These are phyloP conservation scores for Trametes villosa DNA, from an alignment of 768 basidiomycete genomes.

Conservation along the genomic window DNA sequence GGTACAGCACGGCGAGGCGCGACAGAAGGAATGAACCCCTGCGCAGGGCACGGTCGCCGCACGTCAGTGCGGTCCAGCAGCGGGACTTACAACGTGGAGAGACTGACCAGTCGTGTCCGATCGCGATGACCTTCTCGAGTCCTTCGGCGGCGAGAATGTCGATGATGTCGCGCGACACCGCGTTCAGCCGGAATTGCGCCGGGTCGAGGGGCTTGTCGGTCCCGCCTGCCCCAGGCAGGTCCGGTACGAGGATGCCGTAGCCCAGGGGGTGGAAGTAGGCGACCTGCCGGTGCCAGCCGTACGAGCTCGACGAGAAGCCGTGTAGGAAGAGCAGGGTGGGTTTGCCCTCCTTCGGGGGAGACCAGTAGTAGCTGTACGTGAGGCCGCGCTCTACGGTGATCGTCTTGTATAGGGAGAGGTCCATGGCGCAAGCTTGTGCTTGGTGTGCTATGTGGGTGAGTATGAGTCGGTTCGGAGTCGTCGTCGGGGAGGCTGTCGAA, in stretches of 20 bases:
- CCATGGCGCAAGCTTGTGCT: constrained; percentile 25
- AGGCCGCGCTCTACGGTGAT: constrained; percentile 36
- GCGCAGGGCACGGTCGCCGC: neutral
- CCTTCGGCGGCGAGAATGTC: constrained; percentile 40
- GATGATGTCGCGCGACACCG: constrained; percentile 36
- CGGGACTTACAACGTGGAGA: too few species aligned
- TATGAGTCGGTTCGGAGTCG: too few species aligned
- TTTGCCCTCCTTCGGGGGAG: constrained; percentile 29
- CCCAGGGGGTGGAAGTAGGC: constrained; percentile 43
- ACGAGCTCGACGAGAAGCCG: constrained; percentile 47
- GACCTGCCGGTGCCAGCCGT: constrained; percentile 47
- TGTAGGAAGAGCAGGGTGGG: constrained; percentile 49
- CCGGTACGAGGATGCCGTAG: constrained; percentile 49
- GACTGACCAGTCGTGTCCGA: constrained; percentile 41
- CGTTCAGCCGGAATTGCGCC: constrained; percentile 29
- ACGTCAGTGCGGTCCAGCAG: too few species aligned
- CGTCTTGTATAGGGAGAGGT: constrained; percentile 36
- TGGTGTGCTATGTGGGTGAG: neutral
- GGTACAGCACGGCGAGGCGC: neutral
- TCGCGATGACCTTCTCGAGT: constrained; percentile 36
- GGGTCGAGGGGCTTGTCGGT: constrained; percentile 47
- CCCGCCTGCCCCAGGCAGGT: constrained; percentile 50
- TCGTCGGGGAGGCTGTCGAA: too few species aligned
- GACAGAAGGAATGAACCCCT: neutral
- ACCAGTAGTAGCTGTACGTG: constrained; percentile 41